Conservation (phyloP, 805 yeast species). For the Priceomyces carsonii region DNA sequence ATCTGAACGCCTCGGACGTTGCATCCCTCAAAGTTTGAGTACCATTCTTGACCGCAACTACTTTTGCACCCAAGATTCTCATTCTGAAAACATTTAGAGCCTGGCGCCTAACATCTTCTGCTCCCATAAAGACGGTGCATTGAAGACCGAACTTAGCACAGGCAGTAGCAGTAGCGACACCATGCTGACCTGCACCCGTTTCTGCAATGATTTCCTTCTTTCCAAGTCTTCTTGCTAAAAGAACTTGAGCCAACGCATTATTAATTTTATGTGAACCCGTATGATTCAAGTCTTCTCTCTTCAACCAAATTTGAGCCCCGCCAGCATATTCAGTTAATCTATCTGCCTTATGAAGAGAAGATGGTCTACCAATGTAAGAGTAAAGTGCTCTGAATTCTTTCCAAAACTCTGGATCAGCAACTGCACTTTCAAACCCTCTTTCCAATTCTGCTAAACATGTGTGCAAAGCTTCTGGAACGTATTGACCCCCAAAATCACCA, state of each 20-base stretch:
- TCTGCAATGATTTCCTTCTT: constrained; percentile 80
- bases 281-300: constrained; percentile 93
- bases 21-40: constrained; percentile 97
- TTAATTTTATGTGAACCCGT: constrained; percentile 88
- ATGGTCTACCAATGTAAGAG: constrained; percentile 95
- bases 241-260: constrained; percentile 80
- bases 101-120: constrained; percentile 98
- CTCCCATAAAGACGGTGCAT: constrained; percentile 98
- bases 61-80: constrained; percentile 95
- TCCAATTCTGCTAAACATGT: constrained; percentile 90
- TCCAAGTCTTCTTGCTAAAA: constrained; percentile 77
- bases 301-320: constrained; percentile 92
- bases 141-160: constrained; percentile 90
- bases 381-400: constrained; percentile 82
- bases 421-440: constrained; percentile 81
- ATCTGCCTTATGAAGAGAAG: constrained; percentile 87
- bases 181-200: constrained; percentile 94
- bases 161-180: constrained; percentile 91
- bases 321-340: constrained; percentile 88
- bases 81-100: constrained; percentile 97
- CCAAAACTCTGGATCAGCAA: constrained; percentile 92
- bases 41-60: constrained; percentile 90
- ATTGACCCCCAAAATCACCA: constrained; percentile 98
- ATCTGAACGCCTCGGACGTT: constrained; percentile 93
- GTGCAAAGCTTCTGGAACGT: constrained; percentile 95